These are phyloP conservation scores for Echium plantagineum DNA, from an alignment of 257 asterid species.

Conservation along the genomic window DNA sequence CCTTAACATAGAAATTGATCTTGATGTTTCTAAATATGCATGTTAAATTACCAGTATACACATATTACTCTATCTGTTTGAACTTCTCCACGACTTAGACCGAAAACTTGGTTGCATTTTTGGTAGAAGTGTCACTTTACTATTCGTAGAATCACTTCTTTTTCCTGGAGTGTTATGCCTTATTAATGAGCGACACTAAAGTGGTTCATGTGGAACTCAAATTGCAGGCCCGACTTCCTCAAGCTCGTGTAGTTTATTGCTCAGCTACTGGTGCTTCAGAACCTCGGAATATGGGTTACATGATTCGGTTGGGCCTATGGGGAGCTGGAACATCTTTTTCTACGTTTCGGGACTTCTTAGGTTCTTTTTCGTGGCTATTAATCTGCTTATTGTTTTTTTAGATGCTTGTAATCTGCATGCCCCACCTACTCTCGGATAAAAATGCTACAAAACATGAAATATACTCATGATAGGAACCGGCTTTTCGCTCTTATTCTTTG, in stretches of 20 bases:
- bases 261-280: slow-evolving; percentile 99
- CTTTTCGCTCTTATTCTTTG: not conserved
- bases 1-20: too few relatives aligned
- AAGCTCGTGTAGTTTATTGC: slow-evolving; percentile 91
- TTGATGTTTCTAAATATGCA: too few relatives aligned
- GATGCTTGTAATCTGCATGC: too few relatives aligned
- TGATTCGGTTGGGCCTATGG: slow-evolving; percentile 99
- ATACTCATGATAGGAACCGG: not conserved
- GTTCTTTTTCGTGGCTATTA: slow-evolving; percentile 23
- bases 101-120: not conserved
- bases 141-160: too few relatives aligned
- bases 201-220: slow-evolving; percentile 7
- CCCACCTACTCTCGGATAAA: too few relatives aligned
- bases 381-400: too few relatives aligned
- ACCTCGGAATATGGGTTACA: slow-evolving; percentile 96
- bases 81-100: not conserved
- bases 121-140: not conserved
- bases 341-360: slow-evolving; percentile 71
- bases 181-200: not conserved
- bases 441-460: too few relatives aligned
- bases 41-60: too few relatives aligned
- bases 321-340: slow-evolving; percentile 90
- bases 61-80: not conserved
- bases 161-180: not conserved
- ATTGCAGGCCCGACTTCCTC: slow-evolving; percentile 87